Base-by-base conservation (phyloP, 2,329 filamentous ascomycete genomes). In the Aureobasidium melanogenum region DNA sequence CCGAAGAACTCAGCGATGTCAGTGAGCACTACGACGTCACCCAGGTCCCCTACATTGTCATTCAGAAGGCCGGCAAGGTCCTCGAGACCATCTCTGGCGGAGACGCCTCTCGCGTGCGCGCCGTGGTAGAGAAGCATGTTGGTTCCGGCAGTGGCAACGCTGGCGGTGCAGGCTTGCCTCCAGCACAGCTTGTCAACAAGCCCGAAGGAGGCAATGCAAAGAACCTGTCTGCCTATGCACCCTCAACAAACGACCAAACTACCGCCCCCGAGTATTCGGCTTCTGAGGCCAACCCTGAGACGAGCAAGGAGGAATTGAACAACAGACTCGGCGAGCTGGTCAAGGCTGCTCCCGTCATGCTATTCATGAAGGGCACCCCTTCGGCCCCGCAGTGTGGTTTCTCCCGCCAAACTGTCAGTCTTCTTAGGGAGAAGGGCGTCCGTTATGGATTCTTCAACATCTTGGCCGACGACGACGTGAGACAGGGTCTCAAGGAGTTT, bases 371-470 rank as follows among this genome's bases (percentile, higher is more conserved):
- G 79, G 92, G 91, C n/a, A 95, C 90, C 2, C 91, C 91, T 0
- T 89, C 86, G 66, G 83, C 85, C 34, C 91, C 91, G 1, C 89
- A 96, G 75, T 96, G 92, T 70, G 91, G 94, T 2, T 99, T 99
- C 77, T 96, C 90, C 67, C 81, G 93, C 67, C 91, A 97, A 77
- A 79, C 96, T 47, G 94, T 99, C 46, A 86, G 80, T 28, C 84
- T 99, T 50, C 77, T 99, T 69, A 84, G 94, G 57, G 93, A 97
- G 76, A 87, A 91, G 71, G 88, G 88, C 54, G 88, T 99, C 63
- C 91, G 96, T 73, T 99, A 97, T 74, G 94, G 94, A 22, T 99
- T 99, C 80, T 99, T 99, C 81, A 97, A 99, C 73, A 99, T 99
- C 66, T 77, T 99, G 68, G 94, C 94, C 65, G 94, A 99, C 73